A percentile compares a stretch with the other conserved stretches of the same genome.
These are phyloP conservation scores for Sanguinoderma infundibulare DNA, from an alignment of 1,284 basidiomycete genomes.

Conservation along the genomic window DNA sequence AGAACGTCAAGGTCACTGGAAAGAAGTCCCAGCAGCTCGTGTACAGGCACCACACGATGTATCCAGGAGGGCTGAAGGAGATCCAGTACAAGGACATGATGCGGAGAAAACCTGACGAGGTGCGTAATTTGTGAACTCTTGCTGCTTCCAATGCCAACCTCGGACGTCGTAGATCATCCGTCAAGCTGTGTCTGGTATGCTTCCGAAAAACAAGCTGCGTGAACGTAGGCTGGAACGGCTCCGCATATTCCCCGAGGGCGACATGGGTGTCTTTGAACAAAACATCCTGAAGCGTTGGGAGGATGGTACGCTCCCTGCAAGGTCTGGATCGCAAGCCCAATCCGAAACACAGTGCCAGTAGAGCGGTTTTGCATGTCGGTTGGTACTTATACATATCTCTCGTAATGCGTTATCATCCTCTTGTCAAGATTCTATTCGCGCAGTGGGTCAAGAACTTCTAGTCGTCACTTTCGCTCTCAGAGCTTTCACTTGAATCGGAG, in stretches of 20 bases:
- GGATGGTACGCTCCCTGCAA: slow-evolving; percentile 61
- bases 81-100: slow-evolving; percentile 85
- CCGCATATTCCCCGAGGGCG: slow-evolving; percentile 81
- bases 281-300: slow-evolving; percentile 80
- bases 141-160: background rate
- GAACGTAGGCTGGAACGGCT: slow-evolving; percentile 85
- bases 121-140: slow-evolving; percentile 44
- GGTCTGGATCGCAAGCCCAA: background rate
- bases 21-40: slow-evolving; percentile 88
- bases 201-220: slow-evolving; percentile 94
- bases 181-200: slow-evolving; percentile 95
- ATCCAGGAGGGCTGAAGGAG: slow-evolving; percentile 92
- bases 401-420: slow-evolving; percentile 12
- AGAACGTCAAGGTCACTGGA: slow-evolving; percentile 87
- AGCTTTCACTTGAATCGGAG: background rate
- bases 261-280: slow-evolving; percentile 69
- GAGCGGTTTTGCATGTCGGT: background rate
- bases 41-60: slow-evolving; percentile 93
- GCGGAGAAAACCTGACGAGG: slow-evolving; percentile 89
- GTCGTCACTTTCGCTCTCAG: slow-evolving; percentile 6
- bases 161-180: slow-evolving; percentile 77
- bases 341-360: slow-evolving; percentile 2
- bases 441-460: background rate
- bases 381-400: slow-evolving; percentile 12
- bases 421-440: background rate